Base-by-base conservation (phyloP, 495 filamentous ascomycete genomes). In the Elaphomyces granulatus region DNA sequence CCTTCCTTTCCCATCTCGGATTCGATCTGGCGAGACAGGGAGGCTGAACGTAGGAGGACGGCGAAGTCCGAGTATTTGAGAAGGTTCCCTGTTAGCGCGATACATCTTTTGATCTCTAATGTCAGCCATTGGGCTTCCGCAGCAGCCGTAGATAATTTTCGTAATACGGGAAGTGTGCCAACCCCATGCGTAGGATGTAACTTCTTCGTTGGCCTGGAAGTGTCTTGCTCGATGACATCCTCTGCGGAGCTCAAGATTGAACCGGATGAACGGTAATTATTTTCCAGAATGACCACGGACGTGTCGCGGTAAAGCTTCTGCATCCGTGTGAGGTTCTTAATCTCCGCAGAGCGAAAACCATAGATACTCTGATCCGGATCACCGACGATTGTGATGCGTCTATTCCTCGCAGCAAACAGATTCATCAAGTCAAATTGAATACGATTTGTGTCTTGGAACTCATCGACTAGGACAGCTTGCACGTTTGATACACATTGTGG, bases 341-440 rank as follows among this genome's bases (percentile, higher is more conserved):
- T 87, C 58, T 99, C 90, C 15, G 92, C 92, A 3, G 85, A 88
- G n/a, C 92, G 79, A 66, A 93, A 99, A 3, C 88, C 83, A 52
- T 99, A 99, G 38, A 99, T 99, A 48, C 87, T 94, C 52, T 99
- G 92, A 54, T 99, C 90, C 6, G 92, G 92, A 53, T 99, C 90
- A 10, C 92, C 90, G 12, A 99, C 92, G 36, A 94, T 83, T 8
- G 90, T 96, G 43, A 99, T 86, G 14, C 77, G 67, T 40, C 75
- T 72, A 34, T 72, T 66, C 23, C 64, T 53, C 17, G 81, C 71
- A 12, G 90, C 86, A 48, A 99, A 81, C 3, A 93, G 71, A 36
- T 76, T 79, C 87, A 95, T 95, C 34, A 99, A 60, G 37, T 96
- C 85, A 48, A 92, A 99, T 57, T 99, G 92, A 4, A 94, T 78